phyloP scores from a whole-genome alignment of 2,329 filamentous ascomycete genomes.

The Fusarium piperis region DNA sequence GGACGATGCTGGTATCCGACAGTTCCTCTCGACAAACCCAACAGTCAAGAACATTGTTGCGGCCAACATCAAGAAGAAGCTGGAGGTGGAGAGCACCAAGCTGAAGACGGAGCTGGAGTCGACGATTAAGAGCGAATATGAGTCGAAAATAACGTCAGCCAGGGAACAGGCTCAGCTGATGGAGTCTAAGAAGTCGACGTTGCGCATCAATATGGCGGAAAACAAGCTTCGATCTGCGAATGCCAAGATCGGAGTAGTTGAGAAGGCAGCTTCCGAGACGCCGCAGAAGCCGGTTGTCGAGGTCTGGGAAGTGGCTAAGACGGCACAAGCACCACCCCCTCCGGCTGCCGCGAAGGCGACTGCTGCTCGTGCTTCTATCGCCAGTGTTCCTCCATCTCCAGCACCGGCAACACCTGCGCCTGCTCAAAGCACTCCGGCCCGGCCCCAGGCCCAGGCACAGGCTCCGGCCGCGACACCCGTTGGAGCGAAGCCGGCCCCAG shows the following conservation, averaged over 20 bases:
- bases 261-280: slow-evolving; percentile 85
- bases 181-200: slow-evolving; percentile 76
- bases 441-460: background rate
- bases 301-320: slow-evolving; percentile 85
- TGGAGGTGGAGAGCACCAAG: slow-evolving; percentile 71
- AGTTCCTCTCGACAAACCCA: slow-evolving; percentile 64
- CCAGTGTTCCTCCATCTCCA: slow-evolving; percentile 36
- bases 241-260: slow-evolving; percentile 81
- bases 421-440: slow-evolving; percentile 18
- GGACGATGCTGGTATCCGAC: slow-evolving; percentile 65
- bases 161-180: slow-evolving; percentile 74
- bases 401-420: slow-evolving; percentile 34
- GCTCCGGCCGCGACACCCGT: slow-evolving; percentile 26
- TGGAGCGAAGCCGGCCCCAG: slow-evolving; percentile 26
- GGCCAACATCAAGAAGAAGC: slow-evolving; percentile 74
- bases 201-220: slow-evolving; percentile 83
- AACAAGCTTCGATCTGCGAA: slow-evolving; percentile 70
- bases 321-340: slow-evolving; percentile 44
- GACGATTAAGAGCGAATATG: slow-evolving; percentile 62
- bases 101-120: slow-evolving; percentile 62
- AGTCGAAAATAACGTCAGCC: slow-evolving; percentile 63
- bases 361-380: slow-evolving; percentile 36
- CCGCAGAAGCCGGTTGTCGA: slow-evolving; percentile 84
- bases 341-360: slow-evolving; percentile 37
- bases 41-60: slow-evolving; percentile 68